Evolutionary conservation across 176 grass and related monocot species (phyloP), one percentile per base, ranked within the genome.

Genomic region (Dactylis glomerata): DNA sequence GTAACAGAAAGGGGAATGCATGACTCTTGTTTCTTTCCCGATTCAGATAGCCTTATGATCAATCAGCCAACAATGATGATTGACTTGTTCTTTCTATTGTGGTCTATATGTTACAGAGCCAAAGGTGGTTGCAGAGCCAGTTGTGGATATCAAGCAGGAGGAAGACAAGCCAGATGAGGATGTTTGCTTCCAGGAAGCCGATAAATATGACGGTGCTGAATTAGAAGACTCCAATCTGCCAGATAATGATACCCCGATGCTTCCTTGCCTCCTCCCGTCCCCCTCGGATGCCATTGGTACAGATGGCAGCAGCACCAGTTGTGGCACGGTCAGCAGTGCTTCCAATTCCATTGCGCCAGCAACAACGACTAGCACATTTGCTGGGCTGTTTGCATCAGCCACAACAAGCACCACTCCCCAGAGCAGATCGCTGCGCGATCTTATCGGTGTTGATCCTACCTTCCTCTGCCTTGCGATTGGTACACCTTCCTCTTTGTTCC

Each of bases 381-480:
- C 89, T 1, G 68, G 89, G 58, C 81, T 87, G 59, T 91, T 91
- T 52, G 84, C 89, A 32, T 91, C 89, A 7, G 81, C 77, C 31
- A 91, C 89, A 84, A 83, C 58, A 68, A 91, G 76, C 22, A 84
- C 59, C 81, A 91, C 89, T 69, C 82, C 89, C 37, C 81, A 84
- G 85, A 91, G 85, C 33, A 91, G 76, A 87, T 91, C 89, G 13
- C 76, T 91, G 12, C 89, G 85, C 3, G 89, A 91, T 69, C 89
- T 91, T 59, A 91, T 91, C 0, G 89, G 89, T 8, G 89, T 91
- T 11, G 89, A 91, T 83, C 89, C 89, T 31, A 91, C 89, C 50
- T 91, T 91, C 85, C 89, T 91, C 42, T 91, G 89, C 81, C 89
- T 91, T 63, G 89, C 89, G 0, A 91, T 91, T n/a, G 89, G 89